phyloP scores from a whole-genome alignment of 805 yeast species.

The Naumovozyma castellii region DNA sequence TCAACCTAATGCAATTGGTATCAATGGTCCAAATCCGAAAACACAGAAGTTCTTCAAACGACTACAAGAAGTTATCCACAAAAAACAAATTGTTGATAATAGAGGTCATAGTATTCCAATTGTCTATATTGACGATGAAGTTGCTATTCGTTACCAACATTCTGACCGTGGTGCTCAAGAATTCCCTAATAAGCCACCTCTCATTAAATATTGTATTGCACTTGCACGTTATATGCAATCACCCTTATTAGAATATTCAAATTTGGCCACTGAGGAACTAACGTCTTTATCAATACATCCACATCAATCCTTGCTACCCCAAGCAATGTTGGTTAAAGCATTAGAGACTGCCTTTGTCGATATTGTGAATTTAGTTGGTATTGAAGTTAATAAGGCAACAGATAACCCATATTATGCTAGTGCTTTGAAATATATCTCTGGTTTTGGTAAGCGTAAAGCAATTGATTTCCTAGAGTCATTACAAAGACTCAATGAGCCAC shows the following conservation, averaged over 20 bases:
- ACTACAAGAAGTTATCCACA: constrained; percentile 46
- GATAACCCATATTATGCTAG: constrained; percentile 59
- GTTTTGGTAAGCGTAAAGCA: constrained; percentile 94
- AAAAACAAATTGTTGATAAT: constrained; percentile 44
- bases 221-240: constrained; percentile 87
- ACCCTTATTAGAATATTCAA: constrained; percentile 84
- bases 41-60: constrained; percentile 52
- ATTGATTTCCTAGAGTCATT: constrained; percentile 75
- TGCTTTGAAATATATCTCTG: constrained; percentile 69
- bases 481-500: constrained; percentile 42
- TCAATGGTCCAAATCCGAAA: constrained; percentile 78
- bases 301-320: constrained; percentile 61
- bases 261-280: constrained; percentile 61
- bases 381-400: constrained; percentile 85
- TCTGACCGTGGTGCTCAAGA: constrained; percentile 68
- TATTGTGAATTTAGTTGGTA: constrained; percentile 82
- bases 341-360: constrained; percentile 81
- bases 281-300: constrained; percentile 58
- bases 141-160: constrained; percentile 79
- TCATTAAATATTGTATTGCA: constrained; percentile 77
- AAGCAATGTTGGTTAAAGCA: constrained; percentile 53
- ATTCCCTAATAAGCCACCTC: constrained; percentile 72
- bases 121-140: constrained; percentile 85
- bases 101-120: constrained; percentile 55
- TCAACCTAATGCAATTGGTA: constrained; percentile 82